phyloP scores from a whole-genome alignment of 2,329 filamentous ascomycete genomes.

The Pseudogymnoascus sp. region DNA sequence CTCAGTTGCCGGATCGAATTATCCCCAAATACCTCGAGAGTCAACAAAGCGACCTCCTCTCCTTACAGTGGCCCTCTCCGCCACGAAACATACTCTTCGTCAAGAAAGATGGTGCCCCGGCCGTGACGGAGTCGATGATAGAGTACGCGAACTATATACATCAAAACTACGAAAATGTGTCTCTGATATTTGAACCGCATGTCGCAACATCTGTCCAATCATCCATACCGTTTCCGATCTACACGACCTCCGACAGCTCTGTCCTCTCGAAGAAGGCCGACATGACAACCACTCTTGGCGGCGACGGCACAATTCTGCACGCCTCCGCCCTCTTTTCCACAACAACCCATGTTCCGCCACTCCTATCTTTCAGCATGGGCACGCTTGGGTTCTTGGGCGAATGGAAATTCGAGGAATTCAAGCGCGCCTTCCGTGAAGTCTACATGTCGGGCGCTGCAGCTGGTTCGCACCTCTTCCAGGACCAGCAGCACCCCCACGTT shows the following conservation, averaged over 20 bases:
- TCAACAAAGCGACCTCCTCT: conserved; percentile 52
- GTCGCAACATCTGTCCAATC: conserved; percentile 68
- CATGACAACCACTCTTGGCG: conserved; percentile 81
- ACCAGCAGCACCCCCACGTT: conserved; percentile 27
- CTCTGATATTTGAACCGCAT: conserved; percentile 74
- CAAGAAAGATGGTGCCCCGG: conserved; percentile 53
- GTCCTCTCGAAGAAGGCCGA: conserved; percentile 75
- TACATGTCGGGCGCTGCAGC: conserved; percentile 68
- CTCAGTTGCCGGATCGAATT: conserved; percentile 47
- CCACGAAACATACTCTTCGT: conserved; percentile 63
- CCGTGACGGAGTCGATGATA: conserved; percentile 30
- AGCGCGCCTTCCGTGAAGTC: conserved; percentile 83
- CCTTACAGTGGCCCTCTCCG: conserved; percentile 60
- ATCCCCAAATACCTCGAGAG: conserved; percentile 61
- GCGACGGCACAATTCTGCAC: conserved; percentile 84
- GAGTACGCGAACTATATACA: conserved; percentile 48
- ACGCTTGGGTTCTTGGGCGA: conserved; percentile 91
- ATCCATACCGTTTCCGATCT: conserved; percentile 66
- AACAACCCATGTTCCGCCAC: conserved; percentile 73
- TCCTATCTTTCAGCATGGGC: conserved; percentile 94
- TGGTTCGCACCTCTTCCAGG: conserved; percentile 27
- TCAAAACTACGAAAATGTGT: conserved; percentile 70
- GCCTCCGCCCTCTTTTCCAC: conserved; percentile 83
- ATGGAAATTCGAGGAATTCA: conserved; percentile 93
- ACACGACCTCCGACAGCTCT: conserved; percentile 38